Conservation (phyloP, 805 yeast species). For the Kluyveromyces nonfermentans region DNA sequence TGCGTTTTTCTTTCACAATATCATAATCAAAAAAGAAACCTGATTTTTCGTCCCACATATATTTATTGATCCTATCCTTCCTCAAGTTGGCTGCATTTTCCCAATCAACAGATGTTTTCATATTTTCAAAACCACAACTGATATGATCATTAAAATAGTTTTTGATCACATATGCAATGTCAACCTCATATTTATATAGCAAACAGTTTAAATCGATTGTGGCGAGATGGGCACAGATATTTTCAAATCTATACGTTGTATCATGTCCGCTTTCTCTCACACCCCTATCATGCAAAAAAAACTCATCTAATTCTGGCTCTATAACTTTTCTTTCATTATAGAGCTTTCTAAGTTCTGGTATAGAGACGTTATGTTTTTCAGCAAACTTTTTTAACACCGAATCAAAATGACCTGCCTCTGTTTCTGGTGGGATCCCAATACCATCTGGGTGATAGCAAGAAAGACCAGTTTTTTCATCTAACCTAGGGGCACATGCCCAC, state of each 20-base stretch:
- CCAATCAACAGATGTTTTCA: conserved; percentile 53
- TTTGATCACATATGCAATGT: conserved; percentile 60
- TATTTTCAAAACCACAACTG: conserved; percentile 30
- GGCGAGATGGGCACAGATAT: conserved; percentile 79
- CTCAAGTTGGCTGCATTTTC: conserved; percentile 44
- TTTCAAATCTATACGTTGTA: conserved; percentile 83
- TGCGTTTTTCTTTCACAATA: conserved; percentile 43
- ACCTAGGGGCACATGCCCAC: conserved; percentile 71
- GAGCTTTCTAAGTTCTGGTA: conserved; percentile 55
- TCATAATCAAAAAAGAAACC: conserved; percentile 83
- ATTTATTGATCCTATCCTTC: conserved; percentile 47
- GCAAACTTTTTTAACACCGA: conserved; percentile 61
- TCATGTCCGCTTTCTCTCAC: conserved; percentile 97
- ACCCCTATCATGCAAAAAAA: conserved; percentile 85
- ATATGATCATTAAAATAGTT: conserved; percentile 45
- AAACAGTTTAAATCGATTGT: conserved; percentile 84
- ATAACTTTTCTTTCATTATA: conserved; percentile 58
- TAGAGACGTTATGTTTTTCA: conserved; percentile 44
- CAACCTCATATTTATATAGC: conserved; percentile 81
- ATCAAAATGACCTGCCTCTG: conserved; percentile 82
- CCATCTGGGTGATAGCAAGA: conserved; percentile 90
- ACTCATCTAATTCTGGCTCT: conserved; percentile 82
- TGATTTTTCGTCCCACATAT: conserved; percentile 74
- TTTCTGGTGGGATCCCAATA: conserved; percentile 91
- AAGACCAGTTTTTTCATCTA: conserved; percentile 63